Conservation (phyloP, 805 yeast species). For the Ogataea methylovora region DNA sequence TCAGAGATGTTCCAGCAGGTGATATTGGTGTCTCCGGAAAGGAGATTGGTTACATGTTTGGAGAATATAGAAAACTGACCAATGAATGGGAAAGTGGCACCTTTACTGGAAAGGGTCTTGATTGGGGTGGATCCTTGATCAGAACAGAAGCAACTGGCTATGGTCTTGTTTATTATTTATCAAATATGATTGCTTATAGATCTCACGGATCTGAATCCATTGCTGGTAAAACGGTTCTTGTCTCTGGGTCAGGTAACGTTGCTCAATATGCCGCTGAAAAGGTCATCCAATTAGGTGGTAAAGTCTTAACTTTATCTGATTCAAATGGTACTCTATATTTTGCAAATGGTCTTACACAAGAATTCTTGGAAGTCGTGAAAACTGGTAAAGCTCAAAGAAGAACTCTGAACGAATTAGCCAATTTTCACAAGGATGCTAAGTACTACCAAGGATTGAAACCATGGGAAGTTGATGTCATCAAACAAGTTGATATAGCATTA, state of each 20-base stretch:
- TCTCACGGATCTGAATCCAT: slow-evolving; percentile 82
- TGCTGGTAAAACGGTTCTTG: slow-evolving; percentile 88
- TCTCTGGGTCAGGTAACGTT: slow-evolving; percentile 98
- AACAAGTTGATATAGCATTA: slow-evolving; percentile 81
- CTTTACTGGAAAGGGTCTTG: slow-evolving; percentile 93
- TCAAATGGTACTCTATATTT: slow-evolving; percentile 84
- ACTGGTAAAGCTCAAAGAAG: slow-evolving; percentile 75
- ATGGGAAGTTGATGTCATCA: slow-evolving; percentile 94
- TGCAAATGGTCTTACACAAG: slow-evolving; percentile 74
- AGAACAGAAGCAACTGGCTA: slow-evolving; percentile 99
- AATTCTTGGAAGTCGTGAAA: slow-evolving; percentile 66
- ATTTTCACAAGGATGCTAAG: slow-evolving; percentile 49
- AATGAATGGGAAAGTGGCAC: slow-evolving; percentile 90
- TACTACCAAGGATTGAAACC: slow-evolving; percentile 93
- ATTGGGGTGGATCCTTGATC: slow-evolving; percentile 98
- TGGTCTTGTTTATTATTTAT: slow-evolving; percentile 94
- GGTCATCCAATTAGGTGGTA: slow-evolving; percentile 94
- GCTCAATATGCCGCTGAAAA: slow-evolving; percentile 98
- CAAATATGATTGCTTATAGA: slow-evolving; percentile 94
- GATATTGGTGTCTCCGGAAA: slow-evolving; percentile 98
- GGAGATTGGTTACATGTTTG: slow-evolving; percentile 90
- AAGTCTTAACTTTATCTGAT: slow-evolving; percentile 89
- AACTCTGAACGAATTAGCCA: slow-evolving; percentile 59
- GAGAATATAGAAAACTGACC: slow-evolving; percentile 88
- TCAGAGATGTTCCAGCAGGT: slow-evolving; percentile 98